phyloP scores from a whole-genome alignment of 2,329 filamentous ascomycete genomes.

The Lachnum nothofagi region DNA sequence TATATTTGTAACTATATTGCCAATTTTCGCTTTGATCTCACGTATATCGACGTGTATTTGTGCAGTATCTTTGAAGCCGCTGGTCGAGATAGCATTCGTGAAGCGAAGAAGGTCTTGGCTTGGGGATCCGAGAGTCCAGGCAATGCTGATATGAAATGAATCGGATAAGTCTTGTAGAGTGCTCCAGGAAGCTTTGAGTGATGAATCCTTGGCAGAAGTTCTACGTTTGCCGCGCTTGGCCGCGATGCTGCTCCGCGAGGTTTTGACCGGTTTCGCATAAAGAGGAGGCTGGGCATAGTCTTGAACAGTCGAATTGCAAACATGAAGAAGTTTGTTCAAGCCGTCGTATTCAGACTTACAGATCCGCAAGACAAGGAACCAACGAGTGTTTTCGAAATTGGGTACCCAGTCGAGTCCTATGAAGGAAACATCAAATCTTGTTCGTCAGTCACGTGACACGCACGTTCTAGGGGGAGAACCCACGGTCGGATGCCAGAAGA shows the following conservation, averaged over 20 bases:
- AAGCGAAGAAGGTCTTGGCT: slow-evolving; percentile 38
- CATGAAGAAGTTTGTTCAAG: slow-evolving; percentile 57
- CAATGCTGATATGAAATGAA: slow-evolving; percentile 84
- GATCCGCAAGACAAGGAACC: slow-evolving; percentile 76
- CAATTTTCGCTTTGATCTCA: slow-evolving; percentile 69
- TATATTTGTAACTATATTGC: slow-evolving; percentile 59
- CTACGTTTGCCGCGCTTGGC: not conserved
- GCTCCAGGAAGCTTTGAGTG: slow-evolving; percentile 20
- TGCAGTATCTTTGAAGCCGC: slow-evolving; percentile 18
- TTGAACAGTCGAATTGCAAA: slow-evolving; percentile 60
- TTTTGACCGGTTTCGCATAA: slow-evolving; percentile 45
- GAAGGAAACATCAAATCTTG: slow-evolving; percentile 26
- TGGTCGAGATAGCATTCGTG: slow-evolving; percentile 29
- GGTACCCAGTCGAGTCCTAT: slow-evolving; percentile 57
- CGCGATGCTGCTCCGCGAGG: not conserved
- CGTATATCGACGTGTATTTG: slow-evolving; percentile 49
- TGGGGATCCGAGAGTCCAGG: slow-evolving; percentile 66
- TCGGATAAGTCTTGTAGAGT: slow-evolving; percentile 40
- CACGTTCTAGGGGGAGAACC: slow-evolving; percentile 23
- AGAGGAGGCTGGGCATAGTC: slow-evolving; percentile 63
- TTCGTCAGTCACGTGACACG: slow-evolving; percentile 14
- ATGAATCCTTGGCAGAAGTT: not conserved
- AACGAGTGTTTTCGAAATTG: slow-evolving; percentile 64
- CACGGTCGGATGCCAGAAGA: slow-evolving; percentile 41
- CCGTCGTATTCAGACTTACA: slow-evolving; percentile 43